Evolutionary conservation across 352 stramenopile species (phyloP).

Genomic region (Plasmopara viticola): DNA sequence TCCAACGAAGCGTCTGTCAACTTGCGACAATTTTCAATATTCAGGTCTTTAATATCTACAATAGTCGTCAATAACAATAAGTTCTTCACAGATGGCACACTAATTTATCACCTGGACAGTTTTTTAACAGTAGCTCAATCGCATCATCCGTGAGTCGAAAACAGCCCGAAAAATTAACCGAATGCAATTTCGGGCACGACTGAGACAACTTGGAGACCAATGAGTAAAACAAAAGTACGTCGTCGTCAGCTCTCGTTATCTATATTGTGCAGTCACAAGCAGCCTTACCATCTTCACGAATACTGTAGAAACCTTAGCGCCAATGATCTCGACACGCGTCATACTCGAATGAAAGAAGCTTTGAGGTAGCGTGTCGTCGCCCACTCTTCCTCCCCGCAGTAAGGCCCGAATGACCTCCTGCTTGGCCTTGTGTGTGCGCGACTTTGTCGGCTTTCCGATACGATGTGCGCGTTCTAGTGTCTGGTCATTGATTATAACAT

Average conservation of each 20-base stretch:
- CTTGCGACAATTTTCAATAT: slow-evolving; percentile 87
- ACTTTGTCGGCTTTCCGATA: slow-evolving; percentile 68
- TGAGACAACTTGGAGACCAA: slow-evolving; percentile 41
- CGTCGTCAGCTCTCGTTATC: neutral
- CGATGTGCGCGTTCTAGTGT: slow-evolving; percentile 62
- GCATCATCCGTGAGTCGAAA: slow-evolving; percentile 85
- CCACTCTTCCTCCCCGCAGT: slow-evolving; percentile 59
- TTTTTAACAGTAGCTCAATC: slow-evolving; percentile 71
- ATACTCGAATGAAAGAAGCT: slow-evolving; percentile 84
- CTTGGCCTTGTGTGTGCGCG: slow-evolving; percentile 80
- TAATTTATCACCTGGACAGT: slow-evolving; percentile 50
- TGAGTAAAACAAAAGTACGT: slow-evolving; percentile 3
- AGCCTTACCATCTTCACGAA: slow-evolving; percentile 59
- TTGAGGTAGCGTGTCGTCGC: slow-evolving; percentile 76
- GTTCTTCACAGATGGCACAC: neutral
- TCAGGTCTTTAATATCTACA: slow-evolving; percentile 82
- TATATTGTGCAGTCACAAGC: neutral
- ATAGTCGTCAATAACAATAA: neutral
- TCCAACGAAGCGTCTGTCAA: slow-evolving; percentile 74
- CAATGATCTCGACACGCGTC: slow-evolving; percentile 80
- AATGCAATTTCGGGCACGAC: slow-evolving; percentile 79
- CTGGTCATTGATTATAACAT: slow-evolving; percentile 63
- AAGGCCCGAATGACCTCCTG: slow-evolving; percentile 81
- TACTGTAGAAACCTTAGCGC: slow-evolving; percentile 74
- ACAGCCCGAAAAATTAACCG: slow-evolving; percentile 82